Conservation (phyloP, 2,329 filamentous ascomycete genomes). For the Didymella segeticola region DNA sequence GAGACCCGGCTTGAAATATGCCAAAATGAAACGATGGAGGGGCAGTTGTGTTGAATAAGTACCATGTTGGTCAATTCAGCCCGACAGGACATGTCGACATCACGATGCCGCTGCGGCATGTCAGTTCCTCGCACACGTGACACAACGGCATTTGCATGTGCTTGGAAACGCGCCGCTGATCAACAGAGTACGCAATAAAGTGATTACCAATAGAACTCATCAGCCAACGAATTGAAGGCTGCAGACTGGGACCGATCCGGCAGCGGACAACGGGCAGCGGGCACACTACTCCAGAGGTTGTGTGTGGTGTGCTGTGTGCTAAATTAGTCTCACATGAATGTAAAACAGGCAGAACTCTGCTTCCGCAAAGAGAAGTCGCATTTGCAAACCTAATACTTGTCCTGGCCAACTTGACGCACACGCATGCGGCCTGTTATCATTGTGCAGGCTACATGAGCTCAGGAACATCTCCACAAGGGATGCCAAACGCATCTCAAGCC, state of each 20-base stretch:
- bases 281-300: background rate
- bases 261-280: conserved; percentile 10
- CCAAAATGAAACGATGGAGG: background rate
- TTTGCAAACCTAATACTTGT: background rate
- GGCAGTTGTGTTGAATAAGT: background rate
- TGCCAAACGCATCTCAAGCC: background rate
- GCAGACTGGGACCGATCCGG: background rate
- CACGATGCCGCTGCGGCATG: too few relatives aligned
- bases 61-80: background rate
- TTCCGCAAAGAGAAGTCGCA: background rate
- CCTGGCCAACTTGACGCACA: background rate
- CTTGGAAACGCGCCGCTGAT: too few relatives aligned
- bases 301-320: background rate
- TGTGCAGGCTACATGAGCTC: background rate
- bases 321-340: background rate
- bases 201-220: too few relatives aligned
- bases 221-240: too few relatives aligned
- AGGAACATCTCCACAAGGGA: background rate
- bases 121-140: too few relatives aligned
- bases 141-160: too few relatives aligned
- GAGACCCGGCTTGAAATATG: background rate
- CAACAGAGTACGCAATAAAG: too few relatives aligned
- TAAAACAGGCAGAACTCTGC: background rate
- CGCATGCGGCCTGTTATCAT: conserved; percentile 5
- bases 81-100: background rate